These are phyloP conservation scores for Botrytis aclada DNA, from an alignment of 2,329 filamentous ascomycete genomes.

Conservation along the genomic window DNA sequence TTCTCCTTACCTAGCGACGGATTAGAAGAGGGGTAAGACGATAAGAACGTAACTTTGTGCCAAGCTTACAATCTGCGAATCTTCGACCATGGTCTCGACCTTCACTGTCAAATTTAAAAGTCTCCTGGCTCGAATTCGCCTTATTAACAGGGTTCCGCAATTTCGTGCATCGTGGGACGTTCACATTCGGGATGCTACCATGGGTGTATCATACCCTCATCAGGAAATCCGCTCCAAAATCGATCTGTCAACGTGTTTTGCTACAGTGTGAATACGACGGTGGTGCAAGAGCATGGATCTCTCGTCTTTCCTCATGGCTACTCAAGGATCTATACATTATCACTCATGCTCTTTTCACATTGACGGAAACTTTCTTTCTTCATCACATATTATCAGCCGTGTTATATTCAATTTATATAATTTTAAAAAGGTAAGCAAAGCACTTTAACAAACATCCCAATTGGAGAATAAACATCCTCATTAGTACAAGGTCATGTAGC, in stretches of 20 bases:
- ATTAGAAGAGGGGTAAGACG: constrained; percentile 20
- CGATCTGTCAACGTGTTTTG: constrained; percentile 12
- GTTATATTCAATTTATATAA: neutral
- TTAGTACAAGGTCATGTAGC: constrained; percentile 11
- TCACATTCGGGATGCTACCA: constrained; percentile 20
- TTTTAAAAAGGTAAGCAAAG: neutral
- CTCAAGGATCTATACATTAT: neutral
- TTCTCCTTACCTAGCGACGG: neutral
- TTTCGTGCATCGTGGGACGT: constrained; percentile 21
- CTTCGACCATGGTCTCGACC: constrained; percentile 9
- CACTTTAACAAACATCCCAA: neutral
- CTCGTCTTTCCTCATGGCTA: neutral
- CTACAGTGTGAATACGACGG: neutral
- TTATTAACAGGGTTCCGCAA: constrained; percentile 3
- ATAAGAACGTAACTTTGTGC: constrained; percentile 14
- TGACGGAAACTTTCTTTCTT: neutral
- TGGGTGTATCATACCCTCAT: constrained; percentile 12
- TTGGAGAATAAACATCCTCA: neutral
- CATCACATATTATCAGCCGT: neutral
- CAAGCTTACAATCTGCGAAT: constrained; percentile 12
- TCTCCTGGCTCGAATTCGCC: neutral
- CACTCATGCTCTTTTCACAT: neutral
- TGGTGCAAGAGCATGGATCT: neutral
- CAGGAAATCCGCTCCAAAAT: constrained; percentile 7
- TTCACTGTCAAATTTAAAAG: neutral